These are phyloP conservation scores for Mortierella polycephala DNA, from an alignment of 371 early-diverging fungal species.

Conservation along the genomic window DNA sequence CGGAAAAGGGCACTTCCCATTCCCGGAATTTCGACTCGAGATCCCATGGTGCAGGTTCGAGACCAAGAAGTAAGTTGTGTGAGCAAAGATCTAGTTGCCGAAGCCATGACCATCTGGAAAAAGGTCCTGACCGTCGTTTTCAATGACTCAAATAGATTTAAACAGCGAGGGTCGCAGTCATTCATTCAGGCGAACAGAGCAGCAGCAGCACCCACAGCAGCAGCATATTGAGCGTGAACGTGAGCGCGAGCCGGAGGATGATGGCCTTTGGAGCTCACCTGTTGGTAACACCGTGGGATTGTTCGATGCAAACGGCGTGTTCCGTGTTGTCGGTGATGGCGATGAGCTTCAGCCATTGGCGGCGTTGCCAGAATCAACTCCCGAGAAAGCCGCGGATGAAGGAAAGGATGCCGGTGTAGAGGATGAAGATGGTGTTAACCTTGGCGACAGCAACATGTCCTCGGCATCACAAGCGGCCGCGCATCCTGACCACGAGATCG, in stretches of 20 bases:
- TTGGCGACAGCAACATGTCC: constrained; percentile 5
- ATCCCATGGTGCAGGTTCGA: constrained; percentile 30
- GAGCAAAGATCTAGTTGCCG: too few species aligned
- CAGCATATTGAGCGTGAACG: constrained; percentile 23
- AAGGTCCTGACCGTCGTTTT: not conserved
- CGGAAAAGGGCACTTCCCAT: constrained; percentile 31
- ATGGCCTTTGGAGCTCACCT: constrained; percentile 51
- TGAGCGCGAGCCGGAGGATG: constrained; percentile 39
- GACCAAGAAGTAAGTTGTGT: constrained; percentile 35
- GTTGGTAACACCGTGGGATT: constrained; percentile 63
- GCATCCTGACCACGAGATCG: constrained; percentile 9
- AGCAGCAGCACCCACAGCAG: constrained; percentile 5
- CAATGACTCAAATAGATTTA: constrained; percentile 27
- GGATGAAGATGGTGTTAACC: constrained; percentile 14
- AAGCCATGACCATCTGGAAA: not conserved
- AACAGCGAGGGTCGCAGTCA: constrained; percentile 38
- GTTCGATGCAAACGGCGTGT: constrained; percentile 75
- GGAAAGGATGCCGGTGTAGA: not conserved
- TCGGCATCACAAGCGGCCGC: not conserved
- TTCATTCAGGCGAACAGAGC: constrained; percentile 23
- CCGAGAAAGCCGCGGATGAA: constrained; percentile 7
- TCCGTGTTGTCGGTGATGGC: constrained; percentile 61
- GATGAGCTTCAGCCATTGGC: constrained; percentile 54
- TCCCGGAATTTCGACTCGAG: constrained; percentile 39
- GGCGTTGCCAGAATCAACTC: constrained; percentile 36